Percentiles rank a stretch among this genome's conserved stretches.
Evolutionary conservation across 2,329 filamentous ascomycete species (phyloP).

Genomic region (Sporothrix luriei): DNA sequence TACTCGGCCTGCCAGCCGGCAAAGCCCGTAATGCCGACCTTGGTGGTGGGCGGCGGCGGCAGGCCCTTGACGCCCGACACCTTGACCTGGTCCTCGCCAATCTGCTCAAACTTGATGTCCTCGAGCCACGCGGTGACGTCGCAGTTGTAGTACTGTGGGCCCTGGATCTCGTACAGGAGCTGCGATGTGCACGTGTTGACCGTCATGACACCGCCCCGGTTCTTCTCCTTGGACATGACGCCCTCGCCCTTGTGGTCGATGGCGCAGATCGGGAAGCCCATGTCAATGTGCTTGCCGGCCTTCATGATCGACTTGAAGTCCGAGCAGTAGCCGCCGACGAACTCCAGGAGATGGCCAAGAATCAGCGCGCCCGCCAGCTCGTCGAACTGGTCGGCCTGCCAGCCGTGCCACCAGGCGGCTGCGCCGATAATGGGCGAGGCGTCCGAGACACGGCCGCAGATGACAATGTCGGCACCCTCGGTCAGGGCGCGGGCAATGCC

Average conservation of each 20-base stretch:
- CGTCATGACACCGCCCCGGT: constrained; percentile 36
- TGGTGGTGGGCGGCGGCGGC: constrained; percentile 43
- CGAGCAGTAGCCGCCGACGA: constrained; percentile 52
- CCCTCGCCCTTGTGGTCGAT: constrained; percentile 48
- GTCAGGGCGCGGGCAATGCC: constrained; percentile 44
- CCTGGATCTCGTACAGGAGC: constrained; percentile 47
- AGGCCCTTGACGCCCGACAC: constrained; percentile 43
- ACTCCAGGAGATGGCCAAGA: constrained; percentile 51
- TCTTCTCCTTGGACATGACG: constrained; percentile 40
- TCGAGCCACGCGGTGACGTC: constrained; percentile 43
- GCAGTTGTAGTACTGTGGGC: constrained; percentile 43
- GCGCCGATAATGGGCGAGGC: constrained; percentile 52
- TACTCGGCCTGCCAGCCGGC: constrained; percentile 40
- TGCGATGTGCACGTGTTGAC: constrained; percentile 38
- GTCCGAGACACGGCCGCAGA: constrained; percentile 47
- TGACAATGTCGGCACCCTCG: constrained; percentile 45
- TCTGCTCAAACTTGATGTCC: constrained; percentile 50
- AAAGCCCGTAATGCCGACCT: constrained; percentile 39
- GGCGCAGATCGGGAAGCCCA: constrained; percentile 55
- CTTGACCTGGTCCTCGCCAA: constrained; percentile 41
- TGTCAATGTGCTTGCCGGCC: constrained; percentile 44
- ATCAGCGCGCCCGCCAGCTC: constrained; percentile 49
- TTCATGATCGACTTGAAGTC: constrained; percentile 50
- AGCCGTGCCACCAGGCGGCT: constrained; percentile 53
- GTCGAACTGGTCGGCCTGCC: constrained; percentile 49